These are phyloP conservation scores for Nakazawaea holstii DNA, from an alignment of 805 yeast genomes.

Conservation along the genomic window DNA sequence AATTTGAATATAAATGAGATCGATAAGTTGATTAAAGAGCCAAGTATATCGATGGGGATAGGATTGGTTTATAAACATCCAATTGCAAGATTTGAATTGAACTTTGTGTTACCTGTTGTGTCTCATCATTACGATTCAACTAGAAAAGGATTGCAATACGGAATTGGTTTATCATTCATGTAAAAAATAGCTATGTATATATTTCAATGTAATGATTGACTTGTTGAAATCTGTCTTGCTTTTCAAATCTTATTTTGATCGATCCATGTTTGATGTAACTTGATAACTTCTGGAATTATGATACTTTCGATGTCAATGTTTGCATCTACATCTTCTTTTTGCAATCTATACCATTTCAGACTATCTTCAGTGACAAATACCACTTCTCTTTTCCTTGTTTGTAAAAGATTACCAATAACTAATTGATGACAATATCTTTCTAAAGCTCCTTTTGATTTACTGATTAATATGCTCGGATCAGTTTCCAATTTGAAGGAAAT, in stretches of 20 bases:
- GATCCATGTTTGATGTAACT: conserved; percentile 63
- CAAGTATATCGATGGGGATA: conserved; percentile 37
- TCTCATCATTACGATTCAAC: conserved; percentile 39
- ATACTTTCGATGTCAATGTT: conserved; percentile 66
- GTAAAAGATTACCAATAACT: conserved; percentile 89
- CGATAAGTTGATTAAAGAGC: conserved; percentile 13
- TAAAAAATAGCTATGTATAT: conserved; percentile 17
- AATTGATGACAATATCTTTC: conserved; percentile 86
- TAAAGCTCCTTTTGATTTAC: conserved; percentile 75
- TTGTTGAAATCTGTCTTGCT: too few relatives aligned
- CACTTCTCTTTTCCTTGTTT: conserved; percentile 82
- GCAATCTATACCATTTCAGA: conserved; percentile 45
- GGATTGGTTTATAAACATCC: conserved; percentile 53
- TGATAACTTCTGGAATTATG: conserved; percentile 73
- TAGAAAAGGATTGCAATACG: conserved; percentile 53
- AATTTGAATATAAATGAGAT: conserved; percentile 4
- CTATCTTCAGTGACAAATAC: conserved; percentile 65
- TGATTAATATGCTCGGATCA: conserved; percentile 61
- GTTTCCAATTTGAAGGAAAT: conserved; percentile 94
- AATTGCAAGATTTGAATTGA: conserved; percentile 52
- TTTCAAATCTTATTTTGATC: conserved; percentile 12
- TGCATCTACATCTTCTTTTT: conserved; percentile 31
- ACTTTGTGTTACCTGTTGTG: conserved; percentile 45
- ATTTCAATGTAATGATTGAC: background rate
- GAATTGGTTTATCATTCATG: conserved; percentile 54